Percentiles rank a stretch among this genome's conserved stretches.
Evolutionary conservation across 2,329 filamentous ascomycete species (phyloP).

Genomic region (Nemania abortiva): DNA sequence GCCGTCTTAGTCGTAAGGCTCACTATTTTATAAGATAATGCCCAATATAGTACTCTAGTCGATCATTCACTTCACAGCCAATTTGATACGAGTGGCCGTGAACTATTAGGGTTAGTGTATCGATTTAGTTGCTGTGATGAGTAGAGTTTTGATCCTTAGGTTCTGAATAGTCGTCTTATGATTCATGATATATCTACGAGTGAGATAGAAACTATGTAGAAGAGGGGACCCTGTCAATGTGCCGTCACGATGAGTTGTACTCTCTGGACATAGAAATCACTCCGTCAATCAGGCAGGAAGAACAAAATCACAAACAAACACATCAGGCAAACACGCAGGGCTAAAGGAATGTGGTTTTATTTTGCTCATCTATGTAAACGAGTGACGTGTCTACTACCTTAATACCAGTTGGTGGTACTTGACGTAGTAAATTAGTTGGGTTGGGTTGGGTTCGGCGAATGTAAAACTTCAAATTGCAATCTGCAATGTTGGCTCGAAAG

Average conservation of each 20-base stretch:
- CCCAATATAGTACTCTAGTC: too few relatives aligned
- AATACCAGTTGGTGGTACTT: slow-evolving; percentile 7
- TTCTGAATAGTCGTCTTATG: too few relatives aligned
- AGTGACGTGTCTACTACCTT: slow-evolving; percentile 19
- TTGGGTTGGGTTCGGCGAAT: slow-evolving; percentile 10
- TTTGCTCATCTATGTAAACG: slow-evolving; percentile 21
- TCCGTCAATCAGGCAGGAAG: neutral
- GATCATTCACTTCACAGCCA: too few relatives aligned
- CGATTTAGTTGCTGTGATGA: too few relatives aligned
- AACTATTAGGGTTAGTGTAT: too few relatives aligned
- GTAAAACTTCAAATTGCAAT: slow-evolving; percentile 23
- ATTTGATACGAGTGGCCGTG: too few relatives aligned
- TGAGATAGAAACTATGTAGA: too few relatives aligned
- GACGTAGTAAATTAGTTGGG: slow-evolving; percentile 1
- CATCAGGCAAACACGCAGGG: neutral
- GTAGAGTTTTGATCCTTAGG: too few relatives aligned
- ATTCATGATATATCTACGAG: too few relatives aligned
- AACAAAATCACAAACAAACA: slow-evolving; percentile 5
- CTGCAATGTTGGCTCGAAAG: slow-evolving; percentile 17
- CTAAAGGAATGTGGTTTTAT: slow-evolving; percentile 21
- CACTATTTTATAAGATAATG: too few relatives aligned
- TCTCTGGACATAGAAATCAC: neutral
- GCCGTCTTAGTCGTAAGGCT: too few relatives aligned
- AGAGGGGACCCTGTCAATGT: neutral
- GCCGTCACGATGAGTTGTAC: neutral